Evolutionary conservation across 1,139 yeast genomes (phyloP), one percentile per base, ranked within the genome.

Genomic region (Tardiomyces digboiensis): DNA sequence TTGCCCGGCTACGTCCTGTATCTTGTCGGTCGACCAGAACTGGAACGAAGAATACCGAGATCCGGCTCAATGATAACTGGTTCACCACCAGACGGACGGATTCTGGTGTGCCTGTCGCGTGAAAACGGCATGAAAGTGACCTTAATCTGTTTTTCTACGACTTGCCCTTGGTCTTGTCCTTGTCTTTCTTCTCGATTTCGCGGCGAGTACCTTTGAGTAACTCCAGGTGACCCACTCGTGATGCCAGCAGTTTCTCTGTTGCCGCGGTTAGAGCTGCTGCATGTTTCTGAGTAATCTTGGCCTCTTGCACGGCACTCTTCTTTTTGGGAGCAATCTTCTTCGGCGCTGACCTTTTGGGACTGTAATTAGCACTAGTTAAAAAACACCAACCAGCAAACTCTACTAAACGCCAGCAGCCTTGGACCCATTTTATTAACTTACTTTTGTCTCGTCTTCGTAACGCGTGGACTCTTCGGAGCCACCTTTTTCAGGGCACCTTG

Each of bases 181-280:
- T 74, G 49, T 68, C 72, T 21, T 61, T 62, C 61, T 74, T 82
- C 59, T 84, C 95, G 14, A 85, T 53, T 58, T 84, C 78, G 65
- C 94, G 77, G 70, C 97, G 80, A n/a, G 93, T 81, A 13, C 97
- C 98, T 63, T 85, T 87, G 52, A 91, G 69, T 42, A 91, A 62
- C 65, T 91, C 98, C 57, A 91, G 72, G 64, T 91, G 97, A n/a
- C 98, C 98, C 3, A 89, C 97, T 62, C 91, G 76, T 44, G 93
- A 74, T 2, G 97, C 82, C 54, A 89, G 78, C 51, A 87, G 72
- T 65, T 78, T 86, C 65, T 91, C 98, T 1, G 97, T 89, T 18
- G 80, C 73, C 2, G 74, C 66, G 45, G 83, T 75, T 52, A 85
- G 72, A 20, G 86, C 82, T 3, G 82, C 78, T 46, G 76, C 74